Conservation (phyloP, 78 protist species). For the Dictyostelium capitatum region DNA sequence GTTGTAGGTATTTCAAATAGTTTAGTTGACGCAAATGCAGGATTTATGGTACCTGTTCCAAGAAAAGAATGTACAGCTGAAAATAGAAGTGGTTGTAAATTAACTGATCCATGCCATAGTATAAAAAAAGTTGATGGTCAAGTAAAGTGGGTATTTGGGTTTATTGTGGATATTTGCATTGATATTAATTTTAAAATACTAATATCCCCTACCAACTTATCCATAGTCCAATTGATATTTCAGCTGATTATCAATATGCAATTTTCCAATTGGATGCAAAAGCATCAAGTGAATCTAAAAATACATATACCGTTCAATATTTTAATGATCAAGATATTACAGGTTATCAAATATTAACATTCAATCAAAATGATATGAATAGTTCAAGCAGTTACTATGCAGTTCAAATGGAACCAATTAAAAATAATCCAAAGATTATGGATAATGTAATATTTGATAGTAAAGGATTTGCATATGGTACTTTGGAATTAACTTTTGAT, state of each 20-base stretch:
- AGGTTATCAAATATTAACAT: slow-evolving; percentile 56
- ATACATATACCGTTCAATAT: slow-evolving; percentile 59
- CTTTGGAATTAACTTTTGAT: slow-evolving; percentile 48
- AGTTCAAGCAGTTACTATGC: slow-evolving; percentile 11
- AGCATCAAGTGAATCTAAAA: neutral
- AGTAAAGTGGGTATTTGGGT: slow-evolving; percentile 24
- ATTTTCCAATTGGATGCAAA: slow-evolving; percentile 24
- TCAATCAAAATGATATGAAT: slow-evolving; percentile 73
- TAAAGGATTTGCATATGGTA: slow-evolving; percentile 19
- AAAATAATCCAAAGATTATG: neutral
- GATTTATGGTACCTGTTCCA: slow-evolving; percentile 53
- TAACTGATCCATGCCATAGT: slow-evolving; percentile 11
- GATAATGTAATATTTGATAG: neutral
- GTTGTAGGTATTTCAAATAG: neutral
- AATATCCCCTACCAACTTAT: too few relatives aligned
- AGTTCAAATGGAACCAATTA: neutral
- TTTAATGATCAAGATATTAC: slow-evolving; percentile 26
- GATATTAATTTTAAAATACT: neutral
- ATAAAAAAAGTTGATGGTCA: neutral
- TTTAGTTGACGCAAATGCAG: slow-evolving; percentile 32
- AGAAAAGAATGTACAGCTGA: slow-evolving; percentile 1
- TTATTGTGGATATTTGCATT: too few relatives aligned
- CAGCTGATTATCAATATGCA: neutral
- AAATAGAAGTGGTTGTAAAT: neutral
- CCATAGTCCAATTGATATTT: slow-evolving; percentile 38